Evolutionary conservation across 2,329 filamentous ascomycete genomes (phyloP), one percentile per base, ranked within the genome.

Genomic region (Fusarium buharicum): DNA sequence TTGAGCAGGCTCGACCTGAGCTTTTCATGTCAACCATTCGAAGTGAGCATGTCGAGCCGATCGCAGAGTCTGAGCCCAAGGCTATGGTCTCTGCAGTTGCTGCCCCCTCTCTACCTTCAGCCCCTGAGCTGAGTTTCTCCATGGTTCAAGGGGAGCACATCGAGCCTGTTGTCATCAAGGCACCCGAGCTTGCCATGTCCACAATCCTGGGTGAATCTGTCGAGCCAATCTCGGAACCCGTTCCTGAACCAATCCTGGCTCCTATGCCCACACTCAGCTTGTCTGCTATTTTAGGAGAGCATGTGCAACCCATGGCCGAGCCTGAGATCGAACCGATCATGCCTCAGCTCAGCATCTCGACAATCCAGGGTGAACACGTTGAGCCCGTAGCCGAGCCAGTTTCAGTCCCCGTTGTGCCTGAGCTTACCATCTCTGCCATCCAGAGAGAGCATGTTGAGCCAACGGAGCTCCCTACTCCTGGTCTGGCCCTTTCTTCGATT

Each of bases 401-500:
- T 14, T 55, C 43, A 1, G 28, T 55, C 16, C 52, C 52, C 2
- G 33, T 55, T 30, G 16, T 64, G 16, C 59, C 63, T 33, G 22
- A 55, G 22, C 53, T 70, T 13, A 58, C 45, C 24, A 55, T 70
- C 22, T 70, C 72, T 7, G 48, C 58, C 1, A 65, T 74, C 10
- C 55, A 58, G 12, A 49, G 59, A 12, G 67, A 74, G 49, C 40
- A 67, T 16, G 52, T 74, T 11, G 67, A 73, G 47, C 74, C 58
- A 50, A 45, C 59, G n/a, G 53, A 54, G 14, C 22, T 65, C 12
- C 51, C 59, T 34, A 39, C 50, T 7, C 66, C 68, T 17, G 68
- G 66, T 17, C 66, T 76, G 37, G 68, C 60, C 7, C 47, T 77
- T 9, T 75, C 75, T 6, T 53, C 69, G 14, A 69, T 75, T 44